These are phyloP conservation scores for Neltuma alba DNA, from an alignment of 306 rosid species.

Conservation along the genomic window DNA sequence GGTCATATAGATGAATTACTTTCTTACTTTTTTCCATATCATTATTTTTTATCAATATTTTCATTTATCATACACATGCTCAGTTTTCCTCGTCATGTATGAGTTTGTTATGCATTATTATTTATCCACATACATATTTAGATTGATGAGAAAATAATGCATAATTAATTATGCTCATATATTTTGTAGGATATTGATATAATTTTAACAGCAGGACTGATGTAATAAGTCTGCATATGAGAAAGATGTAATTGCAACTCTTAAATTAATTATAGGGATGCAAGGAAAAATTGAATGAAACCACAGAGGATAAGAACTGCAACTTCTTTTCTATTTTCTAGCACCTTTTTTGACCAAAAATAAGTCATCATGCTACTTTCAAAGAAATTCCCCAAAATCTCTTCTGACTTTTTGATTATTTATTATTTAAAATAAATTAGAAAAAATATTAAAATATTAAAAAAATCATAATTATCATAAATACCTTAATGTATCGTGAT, in stretches of 20 bases:
- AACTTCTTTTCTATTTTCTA: not conserved
- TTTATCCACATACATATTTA: not conserved
- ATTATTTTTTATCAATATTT: not conserved
- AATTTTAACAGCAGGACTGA: not conserved
- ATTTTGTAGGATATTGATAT: not conserved
- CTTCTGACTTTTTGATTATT: not conserved
- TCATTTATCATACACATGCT: not conserved
- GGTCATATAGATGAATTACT: not conserved
- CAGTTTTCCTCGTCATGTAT: not conserved
- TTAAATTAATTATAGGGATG: not conserved
- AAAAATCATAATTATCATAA: not conserved
- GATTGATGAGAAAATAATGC: not conserved
- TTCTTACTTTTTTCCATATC: not conserved
- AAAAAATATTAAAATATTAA: not conserved
- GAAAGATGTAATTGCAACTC: not conserved
- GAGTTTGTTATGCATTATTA: not conserved
- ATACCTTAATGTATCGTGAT: too few relatives aligned
- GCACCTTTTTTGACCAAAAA: not conserved
- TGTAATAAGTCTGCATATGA: not conserved
- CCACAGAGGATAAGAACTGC: not conserved
- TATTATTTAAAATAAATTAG: not conserved
- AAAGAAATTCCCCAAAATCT: not conserved
- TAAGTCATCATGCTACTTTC: not conserved
- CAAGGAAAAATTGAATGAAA: not conserved
- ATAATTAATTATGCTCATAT: not conserved